A percentile compares a stretch with the other conserved stretches of the same genome.
Conservation (phyloP, 805 yeast genomes). For the Nematodospora valgi region DNA sequence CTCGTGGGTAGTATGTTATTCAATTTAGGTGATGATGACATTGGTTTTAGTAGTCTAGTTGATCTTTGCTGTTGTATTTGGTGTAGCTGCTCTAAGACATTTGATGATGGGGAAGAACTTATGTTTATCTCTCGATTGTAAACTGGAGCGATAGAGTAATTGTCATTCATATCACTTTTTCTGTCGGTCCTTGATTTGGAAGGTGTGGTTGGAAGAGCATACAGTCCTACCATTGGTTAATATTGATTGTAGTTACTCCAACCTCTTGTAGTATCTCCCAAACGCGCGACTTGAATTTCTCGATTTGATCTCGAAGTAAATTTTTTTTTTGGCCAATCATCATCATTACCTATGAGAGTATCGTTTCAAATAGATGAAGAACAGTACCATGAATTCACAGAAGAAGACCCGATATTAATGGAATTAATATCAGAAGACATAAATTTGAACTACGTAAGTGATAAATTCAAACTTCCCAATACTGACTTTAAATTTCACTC, state of each 20-base stretch:
- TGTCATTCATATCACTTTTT: too few relatives aligned
- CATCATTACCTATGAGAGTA: slow-evolving; percentile 1
- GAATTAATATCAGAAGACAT: slow-evolving; percentile 12
- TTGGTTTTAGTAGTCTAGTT: slow-evolving; percentile 14
- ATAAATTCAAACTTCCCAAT: neutral
- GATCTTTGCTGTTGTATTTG: slow-evolving; percentile 16
- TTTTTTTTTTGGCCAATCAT: neutral
- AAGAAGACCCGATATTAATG: slow-evolving; percentile 16
- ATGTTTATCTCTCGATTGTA: too few relatives aligned
- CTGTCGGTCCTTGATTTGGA: too few relatives aligned
- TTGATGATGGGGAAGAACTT: slow-evolving; percentile 5
- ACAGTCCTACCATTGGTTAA: too few relatives aligned
- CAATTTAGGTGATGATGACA: slow-evolving; percentile 11
- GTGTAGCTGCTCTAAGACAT: slow-evolving; percentile 16
- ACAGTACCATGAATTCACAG: slow-evolving; percentile 11
- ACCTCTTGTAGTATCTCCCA: neutral
- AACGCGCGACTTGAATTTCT: neutral
- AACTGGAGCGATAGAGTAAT: too few relatives aligned
- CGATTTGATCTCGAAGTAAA: neutral
- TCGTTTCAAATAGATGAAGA: slow-evolving; percentile 4
- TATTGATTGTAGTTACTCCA: too few relatives aligned
- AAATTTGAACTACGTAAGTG: slow-evolving; percentile 1
- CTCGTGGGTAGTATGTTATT: neutral
- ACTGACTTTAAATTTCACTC: slow-evolving; percentile 1
- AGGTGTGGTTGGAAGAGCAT: too few relatives aligned